phyloP scores from a whole-genome alignment of 305 asterid genomes.

The Coffea humblotiana region DNA sequence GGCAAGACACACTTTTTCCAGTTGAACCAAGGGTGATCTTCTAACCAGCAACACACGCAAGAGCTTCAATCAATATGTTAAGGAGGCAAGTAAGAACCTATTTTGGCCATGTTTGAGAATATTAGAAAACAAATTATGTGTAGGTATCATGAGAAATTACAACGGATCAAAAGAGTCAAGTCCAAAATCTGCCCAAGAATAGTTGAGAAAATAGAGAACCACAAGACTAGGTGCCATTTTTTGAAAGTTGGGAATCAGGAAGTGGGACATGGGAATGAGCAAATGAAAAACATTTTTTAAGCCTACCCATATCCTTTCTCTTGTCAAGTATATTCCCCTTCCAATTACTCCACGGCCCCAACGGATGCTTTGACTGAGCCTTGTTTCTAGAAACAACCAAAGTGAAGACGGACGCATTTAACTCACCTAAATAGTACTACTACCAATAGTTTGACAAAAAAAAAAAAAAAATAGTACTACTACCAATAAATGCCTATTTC shows the following conservation, averaged over 20 bases:
- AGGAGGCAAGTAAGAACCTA: background rate
- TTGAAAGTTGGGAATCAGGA: background rate
- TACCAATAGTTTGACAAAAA: no score
- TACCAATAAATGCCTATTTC: no score
- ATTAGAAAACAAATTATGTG: background rate
- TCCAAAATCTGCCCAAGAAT: background rate
- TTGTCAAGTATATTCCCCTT: conserved; percentile 62
- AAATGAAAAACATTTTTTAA: no score
- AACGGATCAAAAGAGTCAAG: background rate
- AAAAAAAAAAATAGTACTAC: no score
- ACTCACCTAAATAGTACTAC: no score
- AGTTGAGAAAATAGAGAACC: background rate
- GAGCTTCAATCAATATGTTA: background rate
- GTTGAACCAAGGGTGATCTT: background rate
- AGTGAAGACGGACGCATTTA: no score
- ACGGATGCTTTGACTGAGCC: conserved; percentile 23
- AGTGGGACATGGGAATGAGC: background rate
- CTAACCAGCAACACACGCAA: background rate
- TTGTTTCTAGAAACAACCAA: conserved; percentile 32
- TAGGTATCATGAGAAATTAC: background rate
- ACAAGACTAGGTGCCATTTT: background rate
- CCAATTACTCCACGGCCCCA: conserved; percentile 80
- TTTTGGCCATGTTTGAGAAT: background rate
- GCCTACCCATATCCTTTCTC: conserved; percentile 38
- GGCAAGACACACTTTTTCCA: background rate